Evolutionary conservation across 768 basidiomycete species (phyloP), one percentile per base, ranked within the genome.

Genomic region (Boletus patriciae): DNA sequence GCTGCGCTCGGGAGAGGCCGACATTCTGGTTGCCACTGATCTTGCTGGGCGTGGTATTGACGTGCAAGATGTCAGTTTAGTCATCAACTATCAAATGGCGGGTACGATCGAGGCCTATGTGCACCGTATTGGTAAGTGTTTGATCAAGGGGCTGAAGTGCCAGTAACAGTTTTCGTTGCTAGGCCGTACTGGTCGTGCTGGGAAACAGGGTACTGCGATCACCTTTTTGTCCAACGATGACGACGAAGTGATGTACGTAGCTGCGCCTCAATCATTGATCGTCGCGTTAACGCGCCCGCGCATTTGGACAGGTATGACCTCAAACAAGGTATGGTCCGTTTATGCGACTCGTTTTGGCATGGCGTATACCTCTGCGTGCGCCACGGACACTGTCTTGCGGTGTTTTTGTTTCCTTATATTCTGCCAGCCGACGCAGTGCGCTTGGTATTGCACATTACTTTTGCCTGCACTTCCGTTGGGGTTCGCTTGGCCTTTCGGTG

Each of bases 11-110:
- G 96, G 95, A 49, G 87, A 94, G 50, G 80, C 88, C 19, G 87
- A 94, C 69, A 82, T 98, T 21, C 80, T 99, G 9, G 96, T 99
- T 33, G 97, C 97, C 1, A 99, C 97, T 6, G 97, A 99, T 73
- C 79, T 99, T 43, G 97, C 97, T 41, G 97, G 97, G 44, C 91
- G 97, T 66, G 97, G 97, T 81, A 98, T 98, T 72, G 97, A 99
- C 73, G 96, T 99, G 13, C 92, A 93, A 58, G 94, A 98, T 70
- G 97, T 98, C 58, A 90, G 86, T 58, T 78, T 97, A 49, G 96
- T 98, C 60, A 86, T 98, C 79, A 98, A 98, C 73, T 99, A 86
- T 81, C 93, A 97, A 76, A 98, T 98, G 96, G 85, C 94, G 6
- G 85, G 83, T 64, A 92, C 90, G 21, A 98, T 99, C 74, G 97